A percentile compares a stretch with the other conserved stretches of the same genome.
phyloP scores from a whole-genome alignment of 768 basidiomycete genomes.

The Udeniomyces megalosporus region DNA sequence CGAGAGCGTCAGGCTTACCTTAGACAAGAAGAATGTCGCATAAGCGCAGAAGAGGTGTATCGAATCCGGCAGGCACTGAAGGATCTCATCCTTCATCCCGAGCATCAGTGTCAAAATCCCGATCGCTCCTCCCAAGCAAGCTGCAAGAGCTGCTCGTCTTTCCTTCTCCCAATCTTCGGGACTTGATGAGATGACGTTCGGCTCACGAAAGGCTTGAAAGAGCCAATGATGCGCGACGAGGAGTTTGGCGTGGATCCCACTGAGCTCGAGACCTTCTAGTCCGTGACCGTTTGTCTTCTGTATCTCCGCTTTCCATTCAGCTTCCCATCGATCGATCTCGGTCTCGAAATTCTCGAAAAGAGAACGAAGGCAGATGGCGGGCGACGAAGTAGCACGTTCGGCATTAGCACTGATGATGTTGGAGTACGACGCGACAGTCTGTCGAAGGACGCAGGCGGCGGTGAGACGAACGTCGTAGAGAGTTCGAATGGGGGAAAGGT shows the following conservation, averaged over 20 bases:
- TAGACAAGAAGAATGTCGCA: slow-evolving; percentile 2
- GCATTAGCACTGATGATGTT: slow-evolving; percentile 1
- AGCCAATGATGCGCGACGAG: slow-evolving; percentile 12
- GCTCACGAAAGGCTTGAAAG: slow-evolving; percentile 4
- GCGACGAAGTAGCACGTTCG: background rate
- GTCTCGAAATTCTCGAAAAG: background rate
- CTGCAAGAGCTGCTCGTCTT: background rate
- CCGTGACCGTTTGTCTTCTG: background rate
- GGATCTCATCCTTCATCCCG: background rate
- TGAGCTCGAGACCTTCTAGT: background rate
- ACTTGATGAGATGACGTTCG: background rate
- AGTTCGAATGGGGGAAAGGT: background rate
- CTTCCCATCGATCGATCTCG: background rate
- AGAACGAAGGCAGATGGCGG: background rate
- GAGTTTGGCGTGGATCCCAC: background rate
- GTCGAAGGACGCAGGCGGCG: background rate
- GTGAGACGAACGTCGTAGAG: background rate
- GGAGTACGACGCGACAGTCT: background rate
- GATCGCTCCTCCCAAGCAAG: background rate
- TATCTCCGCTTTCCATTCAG: slow-evolving; percentile 1
- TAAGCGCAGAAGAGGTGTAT: slow-evolving; percentile 7
- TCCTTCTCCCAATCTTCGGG: slow-evolving; percentile 7
- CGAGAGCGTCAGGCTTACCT: background rate
- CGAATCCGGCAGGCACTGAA: background rate
- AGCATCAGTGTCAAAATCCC: slow-evolving; percentile 4